phyloP scores from a whole-genome alignment of 257 asterid species.

The Rubia yunnanensis region DNA sequence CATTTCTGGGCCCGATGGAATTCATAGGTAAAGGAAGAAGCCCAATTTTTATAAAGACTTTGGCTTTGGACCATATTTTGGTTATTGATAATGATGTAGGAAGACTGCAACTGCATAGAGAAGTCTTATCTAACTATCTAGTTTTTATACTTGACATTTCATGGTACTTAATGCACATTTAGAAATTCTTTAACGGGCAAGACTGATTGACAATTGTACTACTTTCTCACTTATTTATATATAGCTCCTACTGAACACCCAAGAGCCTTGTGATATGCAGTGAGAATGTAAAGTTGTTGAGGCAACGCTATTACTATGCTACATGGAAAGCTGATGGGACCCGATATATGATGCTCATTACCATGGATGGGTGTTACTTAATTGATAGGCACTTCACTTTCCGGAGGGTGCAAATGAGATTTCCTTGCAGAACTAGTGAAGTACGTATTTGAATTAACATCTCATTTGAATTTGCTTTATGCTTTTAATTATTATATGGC shows the following conservation, averaged over 20 bases:
- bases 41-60: not conserved
- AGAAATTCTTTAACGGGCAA: not conserved
- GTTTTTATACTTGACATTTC: not conserved
- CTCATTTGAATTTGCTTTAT: not conserved
- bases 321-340: conserved; percentile 99
- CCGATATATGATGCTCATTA: conserved; percentile 95
- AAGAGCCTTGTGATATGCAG: conserved; percentile 28
- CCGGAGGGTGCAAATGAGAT: conserved; percentile 97
- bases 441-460: conserved; percentile 29
- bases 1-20: no score
- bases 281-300: conserved; percentile 79
- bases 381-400: conserved; percentile 80
- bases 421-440: conserved; percentile 74
- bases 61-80: not conserved
- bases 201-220: not conserved
- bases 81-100: not conserved
- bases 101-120: not conserved
- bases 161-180: not conserved
- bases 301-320: conserved; percentile 93
- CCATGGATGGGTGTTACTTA: conserved; percentile 93
- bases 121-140: not conserved
- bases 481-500: not conserved
- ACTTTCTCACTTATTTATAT: not conserved
- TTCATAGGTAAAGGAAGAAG: no score
- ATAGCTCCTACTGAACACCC: not conserved